Evolutionary conservation across 2,329 filamentous ascomycete genomes (phyloP), one percentile per base, ranked within the genome.

Genomic region (Arthrobotrys conoides): DNA sequence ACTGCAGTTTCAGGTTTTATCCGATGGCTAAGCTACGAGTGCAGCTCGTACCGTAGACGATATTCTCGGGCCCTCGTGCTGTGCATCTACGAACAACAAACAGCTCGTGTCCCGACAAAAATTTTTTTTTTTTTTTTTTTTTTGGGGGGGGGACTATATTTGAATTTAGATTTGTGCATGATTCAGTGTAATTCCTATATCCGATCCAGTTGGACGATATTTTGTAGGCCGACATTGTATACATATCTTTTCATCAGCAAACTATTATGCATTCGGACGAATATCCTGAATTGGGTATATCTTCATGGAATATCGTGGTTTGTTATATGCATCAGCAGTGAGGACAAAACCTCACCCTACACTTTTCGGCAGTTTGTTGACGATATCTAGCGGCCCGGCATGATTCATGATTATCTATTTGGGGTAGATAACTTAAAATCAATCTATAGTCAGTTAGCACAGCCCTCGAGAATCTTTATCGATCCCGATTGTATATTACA

Each of bases 1-100:
- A 75, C 71, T 36, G 38, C 55, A 27, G 64, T 68, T 68, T 75
- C 71, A 75, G 41, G 30, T 48, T 75, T 75, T 75, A 75, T 75
- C 64, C 71, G 71, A 75, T 51, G 51, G 18, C 33, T 63, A 63
- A 73, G 65, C 38, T 67, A 22, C 14, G 16, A 16, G n/a, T 18
- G 14, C 38, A 24, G 27, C 18, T 36, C 8, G 33, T n/a, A 41
- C 33, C 38, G 57, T 12, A 61, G 20, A 20, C n/a, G n/a, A 44
- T 27, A 18, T 44, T 2, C 36, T 27, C 9, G 36, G 53, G 18
- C 38, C 38, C 30, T 18, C 1, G n/a, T 33, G 27, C 51, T 33
- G 27, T 55, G 27, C 5, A 18, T 12, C 51, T n/a, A 41, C 12
- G 14, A 5, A n/a, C 16, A 30, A 55, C 12, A 14, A 18, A 22